phyloP scores from a whole-genome alignment of 768 basidiomycete species.

The Tylopilus felleus region DNA sequence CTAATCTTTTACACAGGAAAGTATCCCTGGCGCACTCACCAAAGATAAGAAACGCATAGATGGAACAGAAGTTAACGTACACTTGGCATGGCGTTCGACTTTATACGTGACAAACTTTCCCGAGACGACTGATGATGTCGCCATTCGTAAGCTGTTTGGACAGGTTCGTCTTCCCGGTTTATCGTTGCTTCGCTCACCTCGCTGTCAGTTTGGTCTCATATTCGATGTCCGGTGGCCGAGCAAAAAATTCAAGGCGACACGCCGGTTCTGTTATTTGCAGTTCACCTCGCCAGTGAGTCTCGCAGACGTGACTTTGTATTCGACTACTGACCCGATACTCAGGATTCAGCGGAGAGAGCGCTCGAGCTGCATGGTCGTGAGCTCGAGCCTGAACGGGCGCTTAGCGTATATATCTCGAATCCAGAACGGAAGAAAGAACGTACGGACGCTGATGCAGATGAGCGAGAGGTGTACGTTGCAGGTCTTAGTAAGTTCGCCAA shows the following conservation, averaged over 20 bases:
- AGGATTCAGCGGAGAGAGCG: constrained; percentile 70
- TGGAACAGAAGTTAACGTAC: constrained; percentile 75
- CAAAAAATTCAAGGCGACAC: constrained; percentile 88
- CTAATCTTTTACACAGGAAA: constrained; percentile 48
- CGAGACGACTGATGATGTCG: constrained; percentile 73
- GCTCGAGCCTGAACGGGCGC: constrained; percentile 58
- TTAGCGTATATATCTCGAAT: constrained; percentile 86
- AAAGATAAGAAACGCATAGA: constrained; percentile 90
- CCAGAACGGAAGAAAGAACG: constrained; percentile 86
- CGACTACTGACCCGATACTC: background rate
- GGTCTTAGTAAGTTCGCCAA: constrained; percentile 78
- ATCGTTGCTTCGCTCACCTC: background rate
- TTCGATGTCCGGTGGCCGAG: constrained; percentile 98
- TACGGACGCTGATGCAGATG: constrained; percentile 83
- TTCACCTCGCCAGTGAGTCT: constrained; percentile 74
- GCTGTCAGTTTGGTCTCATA: constrained; percentile 74
- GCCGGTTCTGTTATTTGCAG: constrained; percentile 94
- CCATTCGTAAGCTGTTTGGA: constrained; percentile 72
- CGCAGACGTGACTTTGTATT: background rate
- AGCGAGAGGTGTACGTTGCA: constrained; percentile 83
- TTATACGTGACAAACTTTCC: constrained; percentile 97
- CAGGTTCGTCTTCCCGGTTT: constrained; percentile 46
- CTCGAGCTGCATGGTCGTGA: constrained; percentile 78
- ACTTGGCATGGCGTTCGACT: constrained; percentile 91
- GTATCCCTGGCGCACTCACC: constrained; percentile 81